A percentile compares a stretch with the other conserved stretches of the same genome.
These are phyloP conservation scores for Penicillium robsamsonii DNA, from an alignment of 495 filamentous ascomycete genomes.

Conservation along the genomic window DNA sequence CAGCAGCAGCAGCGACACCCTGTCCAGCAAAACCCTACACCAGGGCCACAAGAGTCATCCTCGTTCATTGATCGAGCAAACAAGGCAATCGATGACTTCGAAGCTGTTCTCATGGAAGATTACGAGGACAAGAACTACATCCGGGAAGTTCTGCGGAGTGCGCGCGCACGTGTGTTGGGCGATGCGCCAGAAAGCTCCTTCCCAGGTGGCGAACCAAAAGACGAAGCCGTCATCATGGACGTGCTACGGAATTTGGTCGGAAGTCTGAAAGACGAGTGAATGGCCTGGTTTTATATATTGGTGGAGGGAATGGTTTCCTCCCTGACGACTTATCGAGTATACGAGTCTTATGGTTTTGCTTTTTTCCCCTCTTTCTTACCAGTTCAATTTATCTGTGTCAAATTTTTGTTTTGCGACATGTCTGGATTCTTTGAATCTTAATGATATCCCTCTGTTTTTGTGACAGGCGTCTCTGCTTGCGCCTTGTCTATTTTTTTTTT, in stretches of 20 bases:
- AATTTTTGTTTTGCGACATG: slow-evolving; percentile 9
- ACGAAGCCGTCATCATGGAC: slow-evolving; percentile 47
- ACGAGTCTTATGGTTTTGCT: slow-evolving; percentile 29
- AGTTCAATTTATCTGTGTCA: slow-evolving; percentile 1
- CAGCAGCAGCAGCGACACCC: slow-evolving; percentile 32
- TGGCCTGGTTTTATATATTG: not conserved
- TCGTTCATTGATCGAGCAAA: slow-evolving; percentile 49
- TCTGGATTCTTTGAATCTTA: slow-evolving; percentile 29
- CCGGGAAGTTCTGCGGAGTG: slow-evolving; percentile 49
- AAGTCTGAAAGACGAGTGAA: slow-evolving; percentile 40
- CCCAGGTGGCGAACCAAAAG: slow-evolving; percentile 46
- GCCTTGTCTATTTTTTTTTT: slow-evolving; percentile 15
- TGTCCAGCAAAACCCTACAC: slow-evolving; percentile 30
- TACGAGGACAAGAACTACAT: slow-evolving; percentile 53
- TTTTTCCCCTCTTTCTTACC: slow-evolving; percentile 14
- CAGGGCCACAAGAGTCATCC: slow-evolving; percentile 47
- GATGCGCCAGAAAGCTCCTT: slow-evolving; percentile 47
- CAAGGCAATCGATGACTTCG: slow-evolving; percentile 52
- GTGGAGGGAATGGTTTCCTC: slow-evolving; percentile 7
- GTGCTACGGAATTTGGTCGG: slow-evolving; percentile 43
- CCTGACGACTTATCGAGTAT: slow-evolving; percentile 34
- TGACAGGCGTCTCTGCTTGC: slow-evolving; percentile 16
- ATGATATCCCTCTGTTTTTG: slow-evolving; percentile 36
- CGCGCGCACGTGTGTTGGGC: slow-evolving; percentile 45
- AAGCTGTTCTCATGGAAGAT: slow-evolving; percentile 48